Evolutionary conservation across 2,329 filamentous ascomycete species (phyloP).

Genomic region (Zymoseptoria tritici): DNA sequence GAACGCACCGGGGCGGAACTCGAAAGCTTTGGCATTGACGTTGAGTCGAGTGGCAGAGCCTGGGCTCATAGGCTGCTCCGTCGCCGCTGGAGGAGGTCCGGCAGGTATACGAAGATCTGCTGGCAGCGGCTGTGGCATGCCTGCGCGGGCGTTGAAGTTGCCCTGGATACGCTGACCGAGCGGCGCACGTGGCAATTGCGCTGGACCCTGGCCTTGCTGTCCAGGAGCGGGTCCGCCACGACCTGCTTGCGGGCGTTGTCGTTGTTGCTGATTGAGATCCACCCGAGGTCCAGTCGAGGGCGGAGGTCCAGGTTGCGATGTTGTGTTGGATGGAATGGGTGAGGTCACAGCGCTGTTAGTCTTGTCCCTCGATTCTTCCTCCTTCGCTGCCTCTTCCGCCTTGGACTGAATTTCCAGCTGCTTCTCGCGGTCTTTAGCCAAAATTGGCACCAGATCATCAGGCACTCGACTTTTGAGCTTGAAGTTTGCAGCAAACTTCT

Average conservation of each 20-base stretch:
- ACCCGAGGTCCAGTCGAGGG: slow-evolving; percentile 3
- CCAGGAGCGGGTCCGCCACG: not conserved
- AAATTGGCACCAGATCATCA: slow-evolving; percentile 82
- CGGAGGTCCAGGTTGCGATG: not conserved
- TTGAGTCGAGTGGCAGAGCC: slow-evolving; percentile 52
- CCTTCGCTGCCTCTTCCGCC: slow-evolving; percentile 66
- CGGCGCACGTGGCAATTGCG: slow-evolving; percentile 14
- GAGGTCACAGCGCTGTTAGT: slow-evolving; percentile 17
- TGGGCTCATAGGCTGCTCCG: slow-evolving; percentile 39
- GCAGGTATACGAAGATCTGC: slow-evolving; percentile 56
- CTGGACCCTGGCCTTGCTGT: slow-evolving; percentile 1
- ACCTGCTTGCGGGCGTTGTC: slow-evolving; percentile 3
- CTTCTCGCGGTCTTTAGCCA: slow-evolving; percentile 93
- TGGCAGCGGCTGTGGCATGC: slow-evolving; percentile 41
- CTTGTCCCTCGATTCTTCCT: slow-evolving; percentile 36
- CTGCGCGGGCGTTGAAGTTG: slow-evolving; percentile 7
- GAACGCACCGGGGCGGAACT: slow-evolving; percentile 71
- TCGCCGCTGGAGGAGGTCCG: slow-evolving; percentile 22
- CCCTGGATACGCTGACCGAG: slow-evolving; percentile 11
- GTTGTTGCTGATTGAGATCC: slow-evolving; percentile 1
- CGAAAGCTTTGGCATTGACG: slow-evolving; percentile 65
- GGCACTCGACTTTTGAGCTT: slow-evolving; percentile 91
- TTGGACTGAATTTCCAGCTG: slow-evolving; percentile 90
- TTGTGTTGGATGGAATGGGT: slow-evolving; percentile 11
- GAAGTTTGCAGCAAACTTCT: slow-evolving; percentile 90